These are phyloP conservation scores for Colletotrichum sp. DNA, from an alignment of 2,329 filamentous ascomycete species.

Conservation along the genomic window DNA sequence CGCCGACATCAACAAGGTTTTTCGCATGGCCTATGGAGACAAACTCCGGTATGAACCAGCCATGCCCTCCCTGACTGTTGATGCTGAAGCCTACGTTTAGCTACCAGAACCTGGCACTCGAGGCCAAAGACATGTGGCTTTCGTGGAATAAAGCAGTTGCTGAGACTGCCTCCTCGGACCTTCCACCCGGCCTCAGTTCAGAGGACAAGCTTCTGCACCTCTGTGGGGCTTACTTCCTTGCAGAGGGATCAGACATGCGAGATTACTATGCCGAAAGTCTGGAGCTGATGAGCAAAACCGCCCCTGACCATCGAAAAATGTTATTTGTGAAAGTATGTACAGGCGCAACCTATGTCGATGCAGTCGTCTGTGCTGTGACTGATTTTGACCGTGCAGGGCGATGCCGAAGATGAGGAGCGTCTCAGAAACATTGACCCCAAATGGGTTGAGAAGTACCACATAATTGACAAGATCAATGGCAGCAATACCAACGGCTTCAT, in stretches of 20 bases:
- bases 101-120: conserved; percentile 29
- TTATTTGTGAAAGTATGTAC: background rate
- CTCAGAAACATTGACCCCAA: conserved; percentile 19
- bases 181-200: conserved; percentile 25
- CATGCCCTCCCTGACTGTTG: background rate
- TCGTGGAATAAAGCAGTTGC: conserved; percentile 28
- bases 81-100: background rate
- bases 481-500: conserved; percentile 28
- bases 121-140: conserved; percentile 36
- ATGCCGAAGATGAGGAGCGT: conserved; percentile 6
- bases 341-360: background rate
- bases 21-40: conserved; percentile 21
- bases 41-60: background rate
- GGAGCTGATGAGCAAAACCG: conserved; percentile 2
- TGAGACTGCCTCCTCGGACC: conserved; percentile 12
- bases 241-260: conserved; percentile 7
- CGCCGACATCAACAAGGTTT: conserved; percentile 24
- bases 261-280: conserved; percentile 23
- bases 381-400: background rate
- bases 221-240: conserved; percentile 23
- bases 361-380: background rate
- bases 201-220: conserved; percentile 23
- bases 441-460: conserved; percentile 28
- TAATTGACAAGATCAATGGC: conserved; percentile 27
- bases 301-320: background rate